Evolutionary conservation across 352 stramenopile species (phyloP), one percentile per base, ranked within the genome.

Genomic region (Pseudoperonospora humuli): DNA sequence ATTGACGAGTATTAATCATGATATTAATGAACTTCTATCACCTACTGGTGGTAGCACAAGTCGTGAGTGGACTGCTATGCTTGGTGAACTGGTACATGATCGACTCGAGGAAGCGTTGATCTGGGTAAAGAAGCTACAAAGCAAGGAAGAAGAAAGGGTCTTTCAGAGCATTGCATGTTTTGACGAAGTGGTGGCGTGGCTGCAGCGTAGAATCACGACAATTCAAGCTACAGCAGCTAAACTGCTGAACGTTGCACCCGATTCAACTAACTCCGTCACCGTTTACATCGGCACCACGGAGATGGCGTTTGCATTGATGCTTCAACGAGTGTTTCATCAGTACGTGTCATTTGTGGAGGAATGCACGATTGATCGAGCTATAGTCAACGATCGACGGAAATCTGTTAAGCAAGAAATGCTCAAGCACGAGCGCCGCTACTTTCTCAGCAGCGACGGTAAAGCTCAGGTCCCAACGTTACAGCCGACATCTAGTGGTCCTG

Each of bases 221-320:
- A 67, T 59, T 42, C 61, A 54, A 45, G 39, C 42, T 1, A 54
- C 7, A 25, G 39, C 49, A 19, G 35, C 37, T 2, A 57, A 48
- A 20, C 9, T 58, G 18, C 18, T 53, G 3, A 61, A 65, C 44
- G 47, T 50, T 13, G 39, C 35, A 7, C n/a, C 39, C 11, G 14
- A 25, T 1, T 27, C 35, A n/a, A 44, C 24, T 19, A 19, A 39
- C 13, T 27, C 29, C 17, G 7, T 33, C 17, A 14, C 47, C 21
- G 18, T 61, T 13, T 53, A 70, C 44, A 29, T 67, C 31, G 46
- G 53, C 14, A 67, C 53, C 10, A 67, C 62, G 2, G 76, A 86
- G 25, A 70, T 75, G 33, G 51, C 49, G 2, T 50, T 88, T 8
- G 73, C 76, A n/a, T 50, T 51, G n/a, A 50, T 84, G 15, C 45